Evolutionary conservation across 2,329 filamentous ascomycete species (phyloP).

Genomic region (Oidium heveae): DNA sequence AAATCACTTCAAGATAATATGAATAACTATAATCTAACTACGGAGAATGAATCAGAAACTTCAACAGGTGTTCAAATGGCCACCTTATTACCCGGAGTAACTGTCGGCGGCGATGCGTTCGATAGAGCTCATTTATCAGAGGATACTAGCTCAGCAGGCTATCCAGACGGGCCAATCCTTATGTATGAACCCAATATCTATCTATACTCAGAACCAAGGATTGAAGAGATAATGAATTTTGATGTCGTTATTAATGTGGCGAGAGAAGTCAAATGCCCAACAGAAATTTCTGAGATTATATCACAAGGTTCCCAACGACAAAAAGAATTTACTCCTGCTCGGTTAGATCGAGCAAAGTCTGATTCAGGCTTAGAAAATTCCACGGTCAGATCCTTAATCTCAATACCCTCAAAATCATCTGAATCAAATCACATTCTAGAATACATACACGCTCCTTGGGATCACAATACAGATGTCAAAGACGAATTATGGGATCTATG

Average conservation of each 20-base stretch:
- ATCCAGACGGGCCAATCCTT: slow-evolving; percentile 57
- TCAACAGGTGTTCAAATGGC: slow-evolving; percentile 34
- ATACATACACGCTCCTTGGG: slow-evolving; percentile 72
- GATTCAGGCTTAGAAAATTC: not conserved
- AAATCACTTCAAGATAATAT: slow-evolving; percentile 9
- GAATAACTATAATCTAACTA: slow-evolving; percentile 5
- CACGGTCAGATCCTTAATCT: not conserved
- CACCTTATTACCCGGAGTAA: slow-evolving; percentile 21
- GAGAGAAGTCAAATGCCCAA: slow-evolving; percentile 57
- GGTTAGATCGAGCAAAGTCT: not conserved
- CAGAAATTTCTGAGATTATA: slow-evolving; percentile 16
- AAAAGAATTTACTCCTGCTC: not conserved
- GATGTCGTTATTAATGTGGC: slow-evolving; percentile 72
- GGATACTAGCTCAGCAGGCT: slow-evolving; percentile 58
- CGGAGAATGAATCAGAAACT: slow-evolving; percentile 20
- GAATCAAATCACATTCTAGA: slow-evolving; percentile 38
- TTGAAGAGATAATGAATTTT: slow-evolving; percentile 50
- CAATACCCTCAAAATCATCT: slow-evolving; percentile 22
- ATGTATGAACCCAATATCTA: slow-evolving; percentile 60
- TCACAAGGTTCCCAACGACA: not conserved
- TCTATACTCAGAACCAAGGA: slow-evolving; percentile 56
- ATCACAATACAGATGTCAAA: slow-evolving; percentile 70
- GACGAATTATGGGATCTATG: slow-evolving; percentile 52
- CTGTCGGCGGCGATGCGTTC: slow-evolving; percentile 32
- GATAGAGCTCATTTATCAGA: slow-evolving; percentile 49